Conservation (phyloP, 2,329 filamentous ascomycete genomes). For the Aspergillus aculeatus region DNA sequence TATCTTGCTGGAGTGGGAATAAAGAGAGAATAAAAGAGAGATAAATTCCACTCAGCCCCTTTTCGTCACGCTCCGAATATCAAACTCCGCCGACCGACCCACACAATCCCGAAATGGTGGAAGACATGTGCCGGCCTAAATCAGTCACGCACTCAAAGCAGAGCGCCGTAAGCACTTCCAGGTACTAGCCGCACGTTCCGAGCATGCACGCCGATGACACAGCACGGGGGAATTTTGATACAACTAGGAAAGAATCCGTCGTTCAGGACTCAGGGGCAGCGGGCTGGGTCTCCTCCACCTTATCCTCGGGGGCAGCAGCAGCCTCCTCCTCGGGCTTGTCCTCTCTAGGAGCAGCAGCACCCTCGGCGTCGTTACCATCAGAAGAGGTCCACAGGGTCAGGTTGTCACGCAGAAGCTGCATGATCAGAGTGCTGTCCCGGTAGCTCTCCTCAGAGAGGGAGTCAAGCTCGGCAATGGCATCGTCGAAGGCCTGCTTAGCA, state of each 20-base stretch:
- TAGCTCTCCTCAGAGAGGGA: slow-evolving; percentile 97
- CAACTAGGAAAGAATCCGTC: slow-evolving; percentile 27
- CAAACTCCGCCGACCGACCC: slow-evolving; percentile 45
- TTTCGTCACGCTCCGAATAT: slow-evolving; percentile 43
- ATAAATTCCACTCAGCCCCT: slow-evolving; percentile 43
- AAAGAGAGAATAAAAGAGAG: slow-evolving; percentile 42
- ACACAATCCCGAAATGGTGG: slow-evolving; percentile 37
- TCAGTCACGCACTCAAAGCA: slow-evolving; percentile 38
- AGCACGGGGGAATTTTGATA: slow-evolving; percentile 25
- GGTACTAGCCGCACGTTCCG: slow-evolving; percentile 35
- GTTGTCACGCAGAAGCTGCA: slow-evolving; percentile 98
- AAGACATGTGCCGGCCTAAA: slow-evolving; percentile 38
- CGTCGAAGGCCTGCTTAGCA: slow-evolving; percentile 98
- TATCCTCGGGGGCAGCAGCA: slow-evolving; percentile 47
- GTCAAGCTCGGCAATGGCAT: slow-evolving; percentile 97
- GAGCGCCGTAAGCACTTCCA: slow-evolving; percentile 36
- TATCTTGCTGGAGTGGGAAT: slow-evolving; percentile 43
- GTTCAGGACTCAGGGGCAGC: slow-evolving; percentile 36
- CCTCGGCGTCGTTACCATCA: slow-evolving; percentile 71
- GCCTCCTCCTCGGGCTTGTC: slow-evolving; percentile 53
- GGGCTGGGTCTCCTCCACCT: slow-evolving; percentile 41
- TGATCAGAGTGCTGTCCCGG: slow-evolving; percentile 98
- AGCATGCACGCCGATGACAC: slow-evolving; percentile 30
- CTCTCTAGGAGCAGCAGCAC: slow-evolving; percentile 61
- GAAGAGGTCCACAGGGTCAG: slow-evolving; percentile 97